Conservation (phyloP, 164 flowering plant species). For the Nelumbo lutea region DNA sequence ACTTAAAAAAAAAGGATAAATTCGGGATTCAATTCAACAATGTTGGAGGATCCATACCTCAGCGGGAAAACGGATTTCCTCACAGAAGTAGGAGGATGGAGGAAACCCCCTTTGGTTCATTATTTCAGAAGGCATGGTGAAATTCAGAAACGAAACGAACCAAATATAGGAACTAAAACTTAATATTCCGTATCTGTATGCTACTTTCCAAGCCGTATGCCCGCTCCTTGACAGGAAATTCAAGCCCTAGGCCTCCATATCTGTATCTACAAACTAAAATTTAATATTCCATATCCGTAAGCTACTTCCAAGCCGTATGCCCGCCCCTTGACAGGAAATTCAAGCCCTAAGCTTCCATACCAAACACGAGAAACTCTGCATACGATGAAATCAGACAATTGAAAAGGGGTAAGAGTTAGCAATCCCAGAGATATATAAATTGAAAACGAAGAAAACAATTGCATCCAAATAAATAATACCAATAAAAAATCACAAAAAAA, state of each 20-base stretch:
- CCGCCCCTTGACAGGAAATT: background rate
- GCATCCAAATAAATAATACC: background rate
- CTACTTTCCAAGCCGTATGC: constrained; percentile 9
- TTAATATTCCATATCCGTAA: background rate
- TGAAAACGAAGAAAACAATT: background rate
- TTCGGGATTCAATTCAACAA: background rate
- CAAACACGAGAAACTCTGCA: constrained; percentile 2
- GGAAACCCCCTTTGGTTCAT: constrained; percentile 41
- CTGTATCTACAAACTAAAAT: background rate
- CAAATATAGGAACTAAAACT: background rate
- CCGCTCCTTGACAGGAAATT: background rate
- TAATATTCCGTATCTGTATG: background rate
- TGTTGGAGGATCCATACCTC: constrained; percentile 32
- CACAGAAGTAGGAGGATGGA: constrained; percentile 40
- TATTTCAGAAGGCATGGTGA: constrained; percentile 41
- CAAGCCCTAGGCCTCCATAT: background rate
- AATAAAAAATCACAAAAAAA: background rate
- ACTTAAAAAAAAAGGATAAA: background rate
- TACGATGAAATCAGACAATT: background rate
- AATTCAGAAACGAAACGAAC: constrained; percentile 10
- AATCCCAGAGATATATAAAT: background rate
- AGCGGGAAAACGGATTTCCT: constrained; percentile 33
- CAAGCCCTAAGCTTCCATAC: background rate
- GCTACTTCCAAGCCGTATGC: constrained; percentile 11
- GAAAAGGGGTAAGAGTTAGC: background rate